phyloP scores from a whole-genome alignment of 2,329 filamentous ascomycete genomes.

The Sporothrix mexicana region DNA sequence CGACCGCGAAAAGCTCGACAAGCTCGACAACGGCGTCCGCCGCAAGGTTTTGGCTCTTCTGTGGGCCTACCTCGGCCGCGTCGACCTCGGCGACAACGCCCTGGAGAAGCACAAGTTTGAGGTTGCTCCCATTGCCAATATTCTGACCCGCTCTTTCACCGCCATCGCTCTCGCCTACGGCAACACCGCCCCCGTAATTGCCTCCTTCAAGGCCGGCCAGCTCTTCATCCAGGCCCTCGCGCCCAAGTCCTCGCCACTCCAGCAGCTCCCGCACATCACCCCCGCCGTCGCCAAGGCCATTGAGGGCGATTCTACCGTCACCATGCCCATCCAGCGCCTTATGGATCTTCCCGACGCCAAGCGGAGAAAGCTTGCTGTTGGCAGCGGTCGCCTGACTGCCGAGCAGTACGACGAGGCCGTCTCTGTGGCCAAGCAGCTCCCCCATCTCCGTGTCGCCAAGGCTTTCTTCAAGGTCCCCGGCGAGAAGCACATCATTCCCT shows the following conservation, averaged over 20 bases:
- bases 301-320: slow-evolving; percentile 75
- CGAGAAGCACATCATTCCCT: slow-evolving; percentile 89
- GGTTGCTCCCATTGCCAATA: slow-evolving; percentile 83
- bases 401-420: slow-evolving; percentile 78
- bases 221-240: slow-evolving; percentile 87
- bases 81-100: slow-evolving; percentile 78
- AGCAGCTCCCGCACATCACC: slow-evolving; percentile 89
- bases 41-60: slow-evolving; percentile 87
- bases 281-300: slow-evolving; percentile 68
- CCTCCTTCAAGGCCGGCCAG: slow-evolving; percentile 82
- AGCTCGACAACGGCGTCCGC: slow-evolving; percentile 78
- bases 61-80: slow-evolving; percentile 92
- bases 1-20: slow-evolving; percentile 77
- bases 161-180: slow-evolving; percentile 88
- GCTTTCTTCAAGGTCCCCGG: slow-evolving; percentile 98
- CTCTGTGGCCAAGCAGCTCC: slow-evolving; percentile 80
- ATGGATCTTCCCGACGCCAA: slow-evolving; percentile 81
- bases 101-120: slow-evolving; percentile 88
- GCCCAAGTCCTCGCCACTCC: slow-evolving; percentile 81
- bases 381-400: slow-evolving; percentile 72
- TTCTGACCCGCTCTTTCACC: slow-evolving; percentile 83
- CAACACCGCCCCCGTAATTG: slow-evolving; percentile 79
- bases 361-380: slow-evolving; percentile 73
- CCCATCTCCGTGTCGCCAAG: slow-evolving; percentile 82
- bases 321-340: slow-evolving; percentile 82